Base-by-base conservation (phyloP, 352 stramenopile genomes). In the Plasmopara muralis region DNA sequence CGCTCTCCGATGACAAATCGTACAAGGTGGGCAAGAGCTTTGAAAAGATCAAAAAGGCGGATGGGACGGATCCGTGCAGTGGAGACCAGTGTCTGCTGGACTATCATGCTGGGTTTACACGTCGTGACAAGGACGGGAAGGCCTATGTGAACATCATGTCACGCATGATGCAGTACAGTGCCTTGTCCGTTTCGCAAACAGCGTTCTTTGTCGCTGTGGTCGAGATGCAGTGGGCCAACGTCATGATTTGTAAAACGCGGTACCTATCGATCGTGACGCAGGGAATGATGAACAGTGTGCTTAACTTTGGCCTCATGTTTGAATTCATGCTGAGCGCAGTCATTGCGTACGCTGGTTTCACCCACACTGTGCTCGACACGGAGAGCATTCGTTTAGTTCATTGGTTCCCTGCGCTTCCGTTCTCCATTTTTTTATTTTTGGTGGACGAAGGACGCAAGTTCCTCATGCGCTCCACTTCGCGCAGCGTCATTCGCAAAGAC, bases 291-390 rank as follows among this genome's bases (percentile, higher is more conserved):
- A 97, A 97, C 66, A 83, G 65, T 34, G 79, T 94, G 55, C 89
- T 97, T 58, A 95, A 97, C 64, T 96, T 96, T 57, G 88, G 86
- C 0, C 82, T 97, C 52, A 87, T 95, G 64, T 96, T 96, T 55
- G 91, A 97, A 68, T 92, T 94, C 58, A 75, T 95, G 57, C 64
- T 97, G 12, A 87, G 83, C 56, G 66, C 72, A 5, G 75, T 85
- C 28, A 73, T 97, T 38, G 70, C 78, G 41, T 97, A 97, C 66
- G 72, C 74, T 1, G 74, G 79, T 41, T 89, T 90, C 56, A 69
- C 79, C 16, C 76, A 97, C 60, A 87, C 80, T 34, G 74, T 88
- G 30, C 77, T 97, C 18, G 77, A 64, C 13, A 97, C 89, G 6
- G 67, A 84, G 43, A 83, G 86, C 64, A 76, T 97, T 34, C 74